Base-by-base conservation (phyloP, 1,139 yeast species). In the Yamadazyma diospyri region DNA sequence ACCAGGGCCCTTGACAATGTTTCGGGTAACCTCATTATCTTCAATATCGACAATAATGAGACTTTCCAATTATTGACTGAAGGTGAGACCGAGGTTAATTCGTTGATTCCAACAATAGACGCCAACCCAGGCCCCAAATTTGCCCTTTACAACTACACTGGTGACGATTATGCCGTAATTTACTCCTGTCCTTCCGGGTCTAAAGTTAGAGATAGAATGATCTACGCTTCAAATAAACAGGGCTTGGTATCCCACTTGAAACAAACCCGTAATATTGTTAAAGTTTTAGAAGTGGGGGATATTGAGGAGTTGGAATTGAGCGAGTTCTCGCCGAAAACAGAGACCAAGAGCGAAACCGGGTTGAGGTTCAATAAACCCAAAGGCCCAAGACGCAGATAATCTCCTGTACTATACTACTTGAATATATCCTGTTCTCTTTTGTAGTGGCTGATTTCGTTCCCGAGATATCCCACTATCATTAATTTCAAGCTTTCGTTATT, bases 131-230 rank as follows among this genome's bases (percentile, higher is more conserved):
- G 50, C 53, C 61, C 63, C n/a, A 78, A 76, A 37, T 89, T 79
- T 52, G 76, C 80, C 21, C 48, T 89, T 15, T 76, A 71, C 51
- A 67, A 67, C 36, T 60, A 64, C 38, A 47, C 48, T 1, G 47
- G 47, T 4, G 47, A 44, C 5, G 48, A 57, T 23, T 50, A 53
- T 31, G 74, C 72, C 21, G 87, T 92, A 54, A 76, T 89, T 24
- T 87, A 87, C 52, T 73, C 92, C 5, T 89, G 97, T 56, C 97
- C 98, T 3, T 78, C 94, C 0, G 88, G 92, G 2, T 83, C 96
- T 17, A 81, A 81, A 55, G 94, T 92, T 29, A 84, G 82, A 56
- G 94, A 88, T 36, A 74, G 97, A 46, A 92, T 92, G 97, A 58
- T 89, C 29, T 88, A 87, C 51, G 97, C 97, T 2, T 75, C 95